Base-by-base conservation (phyloP, 805 yeast genomes). In the Scheffersomyces spartinae region DNA sequence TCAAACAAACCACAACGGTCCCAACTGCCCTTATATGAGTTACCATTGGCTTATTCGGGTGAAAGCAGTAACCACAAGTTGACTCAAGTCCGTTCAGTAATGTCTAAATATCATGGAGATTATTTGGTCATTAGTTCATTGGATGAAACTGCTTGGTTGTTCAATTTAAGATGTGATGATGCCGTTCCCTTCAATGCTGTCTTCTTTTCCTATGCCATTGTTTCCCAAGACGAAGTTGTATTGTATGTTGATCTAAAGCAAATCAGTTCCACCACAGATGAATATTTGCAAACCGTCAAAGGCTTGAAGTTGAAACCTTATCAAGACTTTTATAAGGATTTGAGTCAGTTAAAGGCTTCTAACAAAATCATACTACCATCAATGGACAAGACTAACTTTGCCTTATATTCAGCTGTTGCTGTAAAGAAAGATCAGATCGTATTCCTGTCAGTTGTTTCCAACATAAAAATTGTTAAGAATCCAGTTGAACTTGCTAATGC, bases 141-240 rank as follows among this genome's bases (percentile, higher is more conserved):
- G 31, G 74, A 68, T 39, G 71, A 67, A 34, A 50, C 67, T 29
- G 73, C 73, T 4, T 68, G 73, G 73, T 39, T 64, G 15, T 44
- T 68, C 31, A 68, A 68, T 34, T 45, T 69, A 29, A 49, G 76
- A 31, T 75, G 74, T 14, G 68, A 51, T 24, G 32, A 65, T 13
- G 97, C 88, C 47, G 76, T 88, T 31, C 76, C 75, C 4, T 88
- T 67, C 45, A 77, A 78, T 42, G 96, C 97, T 1, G 88, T 85
- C 2, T 91, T 88, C 47, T 84, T 74, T 51, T 61, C 86, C 6
- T 80, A 74, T 39, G 57, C 71, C 2, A 45, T 67, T 1, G 32
- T 62, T 11, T 39, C 52, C 6, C 19, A 30, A 12, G 35, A 54
- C 2, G 37, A 42, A 3, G 68, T 74, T 2, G 41, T 45, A 4